These are phyloP conservation scores for Fusarium succisae DNA, from an alignment of 2,329 filamentous ascomycete species.

Conservation along the genomic window DNA sequence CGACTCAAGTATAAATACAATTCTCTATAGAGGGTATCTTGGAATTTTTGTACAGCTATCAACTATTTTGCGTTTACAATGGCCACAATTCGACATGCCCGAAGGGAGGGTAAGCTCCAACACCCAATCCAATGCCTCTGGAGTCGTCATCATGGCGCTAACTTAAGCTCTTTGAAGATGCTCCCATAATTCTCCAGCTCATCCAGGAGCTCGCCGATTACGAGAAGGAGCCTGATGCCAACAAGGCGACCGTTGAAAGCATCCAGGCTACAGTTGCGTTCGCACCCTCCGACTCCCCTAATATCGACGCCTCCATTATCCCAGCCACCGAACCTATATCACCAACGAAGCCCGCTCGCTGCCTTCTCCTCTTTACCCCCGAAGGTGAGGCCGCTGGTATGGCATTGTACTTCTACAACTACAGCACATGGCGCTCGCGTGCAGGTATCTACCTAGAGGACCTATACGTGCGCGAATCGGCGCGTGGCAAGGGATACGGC, in stretches of 20 bases:
- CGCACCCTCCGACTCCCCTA: slow-evolving; percentile 61
- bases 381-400: slow-evolving; percentile 70
- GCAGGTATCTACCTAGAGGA: slow-evolving; percentile 95
- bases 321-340: slow-evolving; percentile 64
- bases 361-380: slow-evolving; percentile 70
- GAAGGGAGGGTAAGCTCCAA: slow-evolving; percentile 35
- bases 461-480: slow-evolving; percentile 78
- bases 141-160: slow-evolving; percentile 17
- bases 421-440: slow-evolving; percentile 89
- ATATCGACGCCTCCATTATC: slow-evolving; percentile 48
- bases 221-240: slow-evolving; percentile 78
- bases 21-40: slow-evolving; percentile 1
- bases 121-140: neutral
- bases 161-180: slow-evolving; percentile 64
- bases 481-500: slow-evolving; percentile 82
- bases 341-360: slow-evolving; percentile 73
- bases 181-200: slow-evolving; percentile 80
- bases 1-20: neutral
- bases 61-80: slow-evolving; percentile 26
- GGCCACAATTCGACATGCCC: slow-evolving; percentile 41
- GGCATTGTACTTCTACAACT: slow-evolving; percentile 95
- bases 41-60: neutral
- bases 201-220: slow-evolving; percentile 90
- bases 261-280: slow-evolving; percentile 83
- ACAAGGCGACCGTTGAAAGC: slow-evolving; percentile 80